Base-by-base conservation (phyloP, 129 eudicot genomes). In the Pulicaria dysenterica region DNA sequence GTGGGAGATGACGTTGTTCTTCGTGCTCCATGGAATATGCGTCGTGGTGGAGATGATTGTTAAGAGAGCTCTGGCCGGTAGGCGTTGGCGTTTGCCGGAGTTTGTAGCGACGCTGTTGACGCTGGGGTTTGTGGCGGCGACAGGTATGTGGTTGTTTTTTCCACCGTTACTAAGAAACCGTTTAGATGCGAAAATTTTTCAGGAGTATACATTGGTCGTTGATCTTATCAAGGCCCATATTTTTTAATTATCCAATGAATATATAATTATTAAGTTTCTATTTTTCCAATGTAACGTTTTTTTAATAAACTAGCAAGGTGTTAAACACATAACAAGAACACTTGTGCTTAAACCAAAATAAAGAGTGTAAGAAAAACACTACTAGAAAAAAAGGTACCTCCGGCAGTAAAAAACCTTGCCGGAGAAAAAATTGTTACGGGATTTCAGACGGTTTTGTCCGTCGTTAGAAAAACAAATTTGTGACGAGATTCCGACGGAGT, bases 1-100 rank as follows among this genome's bases (percentile, higher is more conserved):
- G 60, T 83, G 93, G 87, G 79, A 76, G 62, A 70, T 86, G 79
- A 86, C 89, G 12, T 82, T 81, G 69, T 91, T 91, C 67, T 88
- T 91, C 31, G 38, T 80, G 70, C 41, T 88, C 54, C 97, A 91
- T 61, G 97, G 97, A 19, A 58, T 76, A 4, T 79, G 84, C 19
- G 76, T 91, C 11, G 72, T 80, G 43, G 81, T 53, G 12, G 97
- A 91, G 86, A 76, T 86, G 42, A 55, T 71, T 8, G 74, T 78
- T 0, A 91, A 91, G 85, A 84, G 86, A 60, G 62, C 17, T 36
- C 12, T 77, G 14, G 57, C 7, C 6, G 80, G 69, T 24, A 7
- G 81, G 8, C 51, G 74, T 34, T 73, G 72, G 79, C 79, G 69
- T 68, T 47, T 82, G 64, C 92, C 89, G 8, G 17, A 31, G 58